Percentiles rank a stretch among this genome's conserved stretches.
phyloP scores from a whole-genome alignment of 2,329 filamentous ascomycete species.

The Pseudogymnoascus destructans region DNA sequence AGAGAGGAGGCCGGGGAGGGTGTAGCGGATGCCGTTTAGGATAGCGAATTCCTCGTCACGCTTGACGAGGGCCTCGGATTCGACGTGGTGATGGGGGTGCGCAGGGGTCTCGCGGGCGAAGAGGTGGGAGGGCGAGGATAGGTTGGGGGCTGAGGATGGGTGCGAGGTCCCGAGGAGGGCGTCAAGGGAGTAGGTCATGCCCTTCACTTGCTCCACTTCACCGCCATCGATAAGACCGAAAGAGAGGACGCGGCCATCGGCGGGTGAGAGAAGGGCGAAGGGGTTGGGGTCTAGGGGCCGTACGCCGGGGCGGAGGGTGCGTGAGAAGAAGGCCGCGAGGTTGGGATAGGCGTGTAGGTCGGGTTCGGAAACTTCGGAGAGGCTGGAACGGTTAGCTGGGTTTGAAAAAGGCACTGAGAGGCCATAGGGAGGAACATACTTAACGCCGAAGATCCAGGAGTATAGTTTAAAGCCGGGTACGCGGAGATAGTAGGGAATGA shows the following conservation, averaged over 20 bases:
- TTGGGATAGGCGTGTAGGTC: slow-evolving; percentile 88
- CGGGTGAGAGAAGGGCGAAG: slow-evolving; percentile 70
- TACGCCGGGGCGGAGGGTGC: slow-evolving; percentile 75
- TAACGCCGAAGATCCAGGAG: slow-evolving; percentile 60
- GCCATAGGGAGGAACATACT: slow-evolving; percentile 29
- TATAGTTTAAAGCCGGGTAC: slow-evolving; percentile 64
- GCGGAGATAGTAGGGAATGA: slow-evolving; percentile 56
- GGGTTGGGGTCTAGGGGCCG: slow-evolving; percentile 73
- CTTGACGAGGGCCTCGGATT: slow-evolving; percentile 52
- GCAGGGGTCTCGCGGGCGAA: slow-evolving; percentile 22
- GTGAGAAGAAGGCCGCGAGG: slow-evolving; percentile 93
- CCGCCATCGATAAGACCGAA: slow-evolving; percentile 86
- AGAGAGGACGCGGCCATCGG: slow-evolving; percentile 83
- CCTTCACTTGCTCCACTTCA: slow-evolving; percentile 96
- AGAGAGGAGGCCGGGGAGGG: slow-evolving; percentile 73
- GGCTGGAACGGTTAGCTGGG: slow-evolving; percentile 32
- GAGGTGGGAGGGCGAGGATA: slow-evolving; percentile 35
- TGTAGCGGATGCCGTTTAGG: slow-evolving; percentile 93
- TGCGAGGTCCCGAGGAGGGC: slow-evolving; percentile 66
- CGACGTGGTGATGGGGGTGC: background rate
- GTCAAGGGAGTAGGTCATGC: slow-evolving; percentile 94
- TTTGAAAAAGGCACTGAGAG: background rate
- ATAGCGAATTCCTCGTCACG: slow-evolving; percentile 85
- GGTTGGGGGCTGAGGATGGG: slow-evolving; percentile 29
- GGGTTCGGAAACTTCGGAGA: slow-evolving; percentile 75